phyloP scores from a whole-genome alignment of 345 rosid species.

The Brassica carinata region DNA sequence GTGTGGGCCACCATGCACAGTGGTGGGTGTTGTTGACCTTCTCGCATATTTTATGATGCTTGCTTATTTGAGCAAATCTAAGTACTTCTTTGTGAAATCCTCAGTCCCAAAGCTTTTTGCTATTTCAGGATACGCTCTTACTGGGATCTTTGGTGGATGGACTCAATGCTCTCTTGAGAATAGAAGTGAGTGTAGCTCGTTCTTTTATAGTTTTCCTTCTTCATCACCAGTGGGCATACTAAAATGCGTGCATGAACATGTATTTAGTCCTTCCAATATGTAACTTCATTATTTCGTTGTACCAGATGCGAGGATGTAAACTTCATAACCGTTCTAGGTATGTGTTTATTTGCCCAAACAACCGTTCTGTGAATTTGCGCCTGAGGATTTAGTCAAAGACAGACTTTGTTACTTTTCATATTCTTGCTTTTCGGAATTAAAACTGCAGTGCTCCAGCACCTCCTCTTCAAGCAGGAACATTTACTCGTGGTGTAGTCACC shows the following conservation, averaged over 20 bases:
- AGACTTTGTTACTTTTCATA: neutral
- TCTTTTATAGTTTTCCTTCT: slow-evolving; percentile 3
- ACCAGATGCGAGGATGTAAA: slow-evolving; percentile 94
- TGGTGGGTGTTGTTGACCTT: slow-evolving; percentile 53
- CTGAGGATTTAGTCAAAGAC: neutral
- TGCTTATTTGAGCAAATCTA: slow-evolving; percentile 26
- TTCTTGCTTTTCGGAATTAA: slow-evolving; percentile 9
- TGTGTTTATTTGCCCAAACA: slow-evolving; percentile 13
- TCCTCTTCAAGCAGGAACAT: slow-evolving; percentile 98
- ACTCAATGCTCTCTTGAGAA: slow-evolving; percentile 84
- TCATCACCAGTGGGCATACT: slow-evolving; percentile 4
- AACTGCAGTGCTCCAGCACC: slow-evolving; percentile 97
- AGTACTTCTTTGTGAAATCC: slow-evolving; percentile 4
- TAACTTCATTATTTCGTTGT: slow-evolving; percentile 16
- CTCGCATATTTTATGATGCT: slow-evolving; percentile 10
- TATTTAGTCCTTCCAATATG: neutral
- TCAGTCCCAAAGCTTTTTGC: slow-evolving; percentile 27
- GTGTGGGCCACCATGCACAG: slow-evolving; percentile 66
- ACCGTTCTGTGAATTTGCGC: slow-evolving; percentile 1
- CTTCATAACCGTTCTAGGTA: slow-evolving; percentile 96
- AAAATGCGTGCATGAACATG: neutral
- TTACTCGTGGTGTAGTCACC: slow-evolving; percentile 97
- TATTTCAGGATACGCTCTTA: slow-evolving; percentile 64
- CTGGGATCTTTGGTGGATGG: slow-evolving; percentile 89
- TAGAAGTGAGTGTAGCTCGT: slow-evolving; percentile 71